These are phyloP conservation scores for Russula brevipes DNA, from an alignment of 768 basidiomycete genomes.

Conservation along the genomic window DNA sequence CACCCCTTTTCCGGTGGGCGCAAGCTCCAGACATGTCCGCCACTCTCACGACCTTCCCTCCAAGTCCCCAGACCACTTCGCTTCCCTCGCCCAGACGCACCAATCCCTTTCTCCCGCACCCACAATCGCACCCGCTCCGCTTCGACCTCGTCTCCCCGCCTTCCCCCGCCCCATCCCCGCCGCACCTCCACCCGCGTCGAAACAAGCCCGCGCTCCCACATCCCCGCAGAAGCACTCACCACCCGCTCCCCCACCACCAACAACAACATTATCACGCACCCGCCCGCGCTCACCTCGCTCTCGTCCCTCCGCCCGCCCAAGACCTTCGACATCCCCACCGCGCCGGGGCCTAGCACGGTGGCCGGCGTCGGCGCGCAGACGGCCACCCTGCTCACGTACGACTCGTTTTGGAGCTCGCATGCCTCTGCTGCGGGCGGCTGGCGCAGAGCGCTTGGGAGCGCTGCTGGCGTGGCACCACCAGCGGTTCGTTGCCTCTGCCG, in stretches of 20 bases:
- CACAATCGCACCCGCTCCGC: background rate
- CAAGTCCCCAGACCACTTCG: background rate
- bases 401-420: conserved; percentile 26
- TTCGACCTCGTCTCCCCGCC: background rate
- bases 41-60: conserved; percentile 8
- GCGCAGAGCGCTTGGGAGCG: conserved; percentile 10
- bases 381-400: conserved; percentile 23
- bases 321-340: conserved; percentile 25
- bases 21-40: background rate
- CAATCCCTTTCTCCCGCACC: background rate
- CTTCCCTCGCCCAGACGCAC: conserved; percentile 2
- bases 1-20: background rate
- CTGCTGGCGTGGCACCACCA: background rate
- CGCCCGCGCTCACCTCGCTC: background rate
- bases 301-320: conserved; percentile 11
- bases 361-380: background rate
- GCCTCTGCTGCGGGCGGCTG: conserved; percentile 14
- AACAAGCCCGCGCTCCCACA: background rate
- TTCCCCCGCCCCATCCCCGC: background rate
- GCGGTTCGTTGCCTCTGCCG: background rate
- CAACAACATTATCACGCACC: background rate
- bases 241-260: background rate
- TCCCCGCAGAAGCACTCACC: background rate
- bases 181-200: background rate
- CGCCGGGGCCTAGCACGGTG: conserved; percentile 3